These are phyloP conservation scores for Eimeria necatrix DNA, from an alignment of 169 alveolate genomes.

Conservation along the genomic window DNA sequence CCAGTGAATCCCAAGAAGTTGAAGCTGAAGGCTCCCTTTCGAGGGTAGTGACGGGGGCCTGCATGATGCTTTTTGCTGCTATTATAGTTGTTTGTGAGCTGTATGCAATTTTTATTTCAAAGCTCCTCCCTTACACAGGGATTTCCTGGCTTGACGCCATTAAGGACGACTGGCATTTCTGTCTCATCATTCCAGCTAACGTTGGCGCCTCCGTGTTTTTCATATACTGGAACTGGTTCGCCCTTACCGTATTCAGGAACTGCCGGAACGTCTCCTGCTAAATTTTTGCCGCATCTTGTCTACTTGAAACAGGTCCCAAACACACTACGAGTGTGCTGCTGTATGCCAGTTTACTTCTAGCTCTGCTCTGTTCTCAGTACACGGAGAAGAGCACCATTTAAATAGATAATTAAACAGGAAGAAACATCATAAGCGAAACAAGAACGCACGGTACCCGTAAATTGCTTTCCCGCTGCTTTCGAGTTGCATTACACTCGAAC, in stretches of 20 bases:
- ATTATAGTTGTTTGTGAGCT: not conserved
- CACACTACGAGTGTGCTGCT: no score
- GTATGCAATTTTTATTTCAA: slow-evolving; percentile 18
- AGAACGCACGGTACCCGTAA: not conserved
- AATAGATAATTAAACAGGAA: no score
- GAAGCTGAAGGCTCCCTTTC: not conserved
- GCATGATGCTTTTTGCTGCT: slow-evolving; percentile 4
- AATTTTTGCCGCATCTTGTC: not conserved
- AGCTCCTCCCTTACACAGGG: slow-evolving; percentile 3
- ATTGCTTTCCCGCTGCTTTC: no score
- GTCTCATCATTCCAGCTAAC: not conserved
- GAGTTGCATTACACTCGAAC: no score
- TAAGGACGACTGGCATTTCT: slow-evolving; percentile 7
- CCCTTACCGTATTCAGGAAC: not conserved
- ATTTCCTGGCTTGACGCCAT: slow-evolving; percentile 41
- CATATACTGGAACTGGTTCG: slow-evolving; percentile 40
- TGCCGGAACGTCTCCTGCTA: not conserved
- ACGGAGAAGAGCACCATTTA: not conserved
- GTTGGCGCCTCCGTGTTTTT: not conserved
- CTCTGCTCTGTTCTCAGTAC: not conserved
- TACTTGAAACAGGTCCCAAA: not conserved
- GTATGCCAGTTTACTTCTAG: not conserved
- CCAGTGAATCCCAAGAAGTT: no score
- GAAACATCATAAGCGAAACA: not conserved
- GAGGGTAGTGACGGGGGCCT: not conserved